Percentiles rank a stretch among this genome's conserved stretches.
Conservation (phyloP, 2,329 filamentous ascomycete species). For the Microdochium nivale region DNA sequence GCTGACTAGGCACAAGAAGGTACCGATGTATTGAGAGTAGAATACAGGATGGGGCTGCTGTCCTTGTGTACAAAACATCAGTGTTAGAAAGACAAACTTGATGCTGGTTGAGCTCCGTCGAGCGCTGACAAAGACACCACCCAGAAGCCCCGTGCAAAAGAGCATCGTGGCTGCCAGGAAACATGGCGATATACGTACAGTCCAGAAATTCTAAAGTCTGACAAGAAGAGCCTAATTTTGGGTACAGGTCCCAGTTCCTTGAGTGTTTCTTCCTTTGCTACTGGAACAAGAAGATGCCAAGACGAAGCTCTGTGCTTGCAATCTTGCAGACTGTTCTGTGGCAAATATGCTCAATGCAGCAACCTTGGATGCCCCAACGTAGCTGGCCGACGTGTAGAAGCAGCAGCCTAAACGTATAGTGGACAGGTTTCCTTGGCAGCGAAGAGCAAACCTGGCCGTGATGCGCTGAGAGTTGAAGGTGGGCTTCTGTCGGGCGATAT, state of each 20-base stretch:
- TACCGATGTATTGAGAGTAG: neutral
- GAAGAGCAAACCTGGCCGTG: neutral
- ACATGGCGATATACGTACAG: conserved; percentile 42
- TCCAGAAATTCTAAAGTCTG: conserved; percentile 20
- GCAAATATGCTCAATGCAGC: neutral
- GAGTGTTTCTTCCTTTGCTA: neutral
- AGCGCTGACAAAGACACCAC: neutral
- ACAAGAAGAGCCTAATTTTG: conserved; percentile 7
- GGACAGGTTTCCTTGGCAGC: neutral
- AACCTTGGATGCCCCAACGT: conserved; percentile 3
- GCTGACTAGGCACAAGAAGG: neutral
- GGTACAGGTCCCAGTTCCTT: no score
- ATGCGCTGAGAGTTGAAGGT: neutral
- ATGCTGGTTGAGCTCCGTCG: neutral
- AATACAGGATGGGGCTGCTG: neutral
- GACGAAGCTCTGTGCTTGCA: conserved; percentile 59
- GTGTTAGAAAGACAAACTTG: neutral
- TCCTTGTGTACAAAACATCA: neutral
- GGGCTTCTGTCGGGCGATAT: neutral
- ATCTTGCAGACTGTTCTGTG: conserved; percentile 19
- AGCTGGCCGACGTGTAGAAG: conserved; percentile 4
- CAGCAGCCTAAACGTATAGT: neutral
- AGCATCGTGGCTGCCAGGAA: neutral
- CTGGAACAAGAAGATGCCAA: conserved; percentile 21
- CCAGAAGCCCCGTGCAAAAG: neutral